These are phyloP conservation scores for Peribolospora baueri DNA, from an alignment of 768 basidiomycete genomes.

Conservation along the genomic window DNA sequence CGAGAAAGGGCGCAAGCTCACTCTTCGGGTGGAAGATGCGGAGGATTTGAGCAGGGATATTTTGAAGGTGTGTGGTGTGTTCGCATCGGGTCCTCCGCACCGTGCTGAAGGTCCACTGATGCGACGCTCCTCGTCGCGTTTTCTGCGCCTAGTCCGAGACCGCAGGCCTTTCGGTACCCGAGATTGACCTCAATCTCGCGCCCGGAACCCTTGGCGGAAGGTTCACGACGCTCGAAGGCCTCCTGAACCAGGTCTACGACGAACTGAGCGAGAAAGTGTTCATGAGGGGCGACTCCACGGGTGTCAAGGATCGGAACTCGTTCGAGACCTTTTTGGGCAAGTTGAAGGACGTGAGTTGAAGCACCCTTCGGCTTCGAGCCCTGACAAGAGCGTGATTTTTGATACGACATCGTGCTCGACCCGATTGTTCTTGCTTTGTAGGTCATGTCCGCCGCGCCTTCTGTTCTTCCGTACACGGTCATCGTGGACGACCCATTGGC, in stretches of 20 bases:
- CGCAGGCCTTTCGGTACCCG: conserved; percentile 66
- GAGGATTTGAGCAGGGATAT: conserved; percentile 86
- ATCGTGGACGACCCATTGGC: conserved; percentile 87
- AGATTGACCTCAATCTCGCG: conserved; percentile 75
- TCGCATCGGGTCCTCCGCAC: neutral
- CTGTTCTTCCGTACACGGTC: conserved; percentile 47
- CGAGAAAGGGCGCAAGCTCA: conserved; percentile 60
- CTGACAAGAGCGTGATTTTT: neutral
- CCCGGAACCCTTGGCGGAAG: conserved; percentile 88
- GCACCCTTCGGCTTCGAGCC: neutral
- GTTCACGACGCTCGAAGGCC: conserved; percentile 91
- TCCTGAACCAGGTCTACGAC: conserved; percentile 79
- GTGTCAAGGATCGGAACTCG: conserved; percentile 24
- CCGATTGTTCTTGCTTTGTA: neutral
- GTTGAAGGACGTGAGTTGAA: conserved; percentile 39
- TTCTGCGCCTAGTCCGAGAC: conserved; percentile 53
- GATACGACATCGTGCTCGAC: neutral
- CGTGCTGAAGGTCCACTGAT: neutral
- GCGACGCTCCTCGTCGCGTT: neutral
- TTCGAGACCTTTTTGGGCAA: conserved; percentile 54
- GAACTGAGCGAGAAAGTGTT: conserved; percentile 77
- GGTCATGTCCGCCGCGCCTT: conserved; percentile 35
- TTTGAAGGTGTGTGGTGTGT: conserved; percentile 40
- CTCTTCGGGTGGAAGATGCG: conserved; percentile 64
- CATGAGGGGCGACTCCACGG: conserved; percentile 39